These are phyloP conservation scores for Casuarina glauca DNA, from an alignment of 306 rosid species.

Conservation along the genomic window DNA sequence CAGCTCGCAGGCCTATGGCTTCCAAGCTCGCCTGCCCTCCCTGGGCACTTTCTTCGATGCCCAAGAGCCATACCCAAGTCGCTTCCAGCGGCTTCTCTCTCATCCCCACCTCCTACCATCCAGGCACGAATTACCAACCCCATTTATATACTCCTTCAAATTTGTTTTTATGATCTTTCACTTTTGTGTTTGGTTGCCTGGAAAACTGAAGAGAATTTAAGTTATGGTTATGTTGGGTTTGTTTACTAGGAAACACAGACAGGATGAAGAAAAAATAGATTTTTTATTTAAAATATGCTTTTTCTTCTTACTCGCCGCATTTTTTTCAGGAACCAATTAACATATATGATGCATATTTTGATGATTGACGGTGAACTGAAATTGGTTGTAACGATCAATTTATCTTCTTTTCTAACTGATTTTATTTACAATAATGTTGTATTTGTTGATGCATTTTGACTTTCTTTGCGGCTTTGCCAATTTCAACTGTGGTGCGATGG, in stretches of 20 bases:
- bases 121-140: constrained; percentile 41
- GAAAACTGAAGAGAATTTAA: background rate
- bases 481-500: background rate
- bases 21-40: constrained; percentile 33
- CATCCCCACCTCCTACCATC: constrained; percentile 57
- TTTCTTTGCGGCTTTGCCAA: background rate
- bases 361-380: background rate
- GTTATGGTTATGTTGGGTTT: background rate
- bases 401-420: too few species aligned
- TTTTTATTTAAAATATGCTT: background rate
- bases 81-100: constrained; percentile 38
- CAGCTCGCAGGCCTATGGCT: constrained; percentile 52
- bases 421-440: too few species aligned
- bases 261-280: background rate
- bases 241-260: background rate
- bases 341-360: background rate
- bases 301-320: background rate
- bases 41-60: constrained; percentile 14
- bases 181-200: background rate
- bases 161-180: background rate
- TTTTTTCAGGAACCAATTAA: background rate
- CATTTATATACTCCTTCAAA: background rate
- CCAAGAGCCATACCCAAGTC: constrained; percentile 27
- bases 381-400: background rate
- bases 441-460: background rate